A percentile compares a stretch with the other conserved stretches of the same genome.
Conservation (phyloP, 1,284 basidiomycete species). For the Sporisorium scitamineum region DNA sequence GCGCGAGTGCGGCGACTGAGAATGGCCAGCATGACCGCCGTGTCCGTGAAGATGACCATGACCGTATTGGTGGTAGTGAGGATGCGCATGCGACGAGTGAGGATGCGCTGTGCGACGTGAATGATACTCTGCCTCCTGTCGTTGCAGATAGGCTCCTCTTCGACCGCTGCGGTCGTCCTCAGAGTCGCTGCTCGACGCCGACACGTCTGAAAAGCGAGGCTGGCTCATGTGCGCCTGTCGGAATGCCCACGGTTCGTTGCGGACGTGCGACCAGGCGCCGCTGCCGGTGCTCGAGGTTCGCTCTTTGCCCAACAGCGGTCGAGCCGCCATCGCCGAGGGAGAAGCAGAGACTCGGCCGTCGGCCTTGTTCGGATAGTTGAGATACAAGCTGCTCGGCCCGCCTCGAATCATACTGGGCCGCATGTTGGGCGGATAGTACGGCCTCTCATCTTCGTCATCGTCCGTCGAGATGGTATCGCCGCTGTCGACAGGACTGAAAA, state of each 20-base stretch:
- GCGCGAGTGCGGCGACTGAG: conserved; percentile 16
- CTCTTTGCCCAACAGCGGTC: conserved; percentile 31
- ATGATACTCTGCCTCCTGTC: conserved; percentile 16
- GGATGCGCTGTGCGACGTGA: conserved; percentile 15
- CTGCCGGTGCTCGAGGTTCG: conserved; percentile 39
- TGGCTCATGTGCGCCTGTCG: conserved; percentile 41
- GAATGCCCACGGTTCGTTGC: conserved; percentile 48
- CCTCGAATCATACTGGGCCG: conserved; percentile 52
- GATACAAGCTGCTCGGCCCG: conserved; percentile 49
- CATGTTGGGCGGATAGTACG: conserved; percentile 50
- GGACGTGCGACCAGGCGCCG: conserved; percentile 41
- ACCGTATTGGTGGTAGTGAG: conserved; percentile 9
- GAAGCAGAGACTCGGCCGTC: conserved; percentile 28
- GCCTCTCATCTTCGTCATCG: conserved; percentile 59
- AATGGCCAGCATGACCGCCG: not conserved
- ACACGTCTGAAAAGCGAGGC: conserved; percentile 49
- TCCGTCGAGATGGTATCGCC: conserved; percentile 54
- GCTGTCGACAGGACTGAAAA: conserved; percentile 57
- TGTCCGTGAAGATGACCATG: conserved; percentile 1
- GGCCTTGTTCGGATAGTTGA: conserved; percentile 40
- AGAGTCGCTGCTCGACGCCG: conserved; percentile 44
- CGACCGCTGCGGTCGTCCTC: conserved; percentile 35
- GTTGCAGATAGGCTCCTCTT: conserved; percentile 19
- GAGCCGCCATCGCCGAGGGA: conserved; percentile 16
- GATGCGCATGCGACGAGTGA: conserved; percentile 1